A percentile compares a stretch with the other conserved stretches of the same genome.
These are phyloP conservation scores for Phytophthora citricola DNA, from an alignment of 352 stramenopile species.

Conservation along the genomic window DNA sequence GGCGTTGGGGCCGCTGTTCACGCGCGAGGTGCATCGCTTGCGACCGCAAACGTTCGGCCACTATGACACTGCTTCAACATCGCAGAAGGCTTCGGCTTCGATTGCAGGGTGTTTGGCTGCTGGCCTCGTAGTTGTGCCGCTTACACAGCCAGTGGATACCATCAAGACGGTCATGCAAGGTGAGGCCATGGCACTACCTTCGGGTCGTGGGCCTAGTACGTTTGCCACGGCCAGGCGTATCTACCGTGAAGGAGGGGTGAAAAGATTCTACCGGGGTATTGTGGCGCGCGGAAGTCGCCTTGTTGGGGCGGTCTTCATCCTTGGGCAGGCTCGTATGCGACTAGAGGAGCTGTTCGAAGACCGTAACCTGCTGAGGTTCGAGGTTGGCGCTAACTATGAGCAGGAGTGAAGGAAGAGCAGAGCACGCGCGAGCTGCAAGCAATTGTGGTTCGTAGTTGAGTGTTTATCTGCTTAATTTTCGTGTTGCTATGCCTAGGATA, in stretches of 20 bases:
- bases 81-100: constrained; percentile 69
- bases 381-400: constrained; percentile 18
- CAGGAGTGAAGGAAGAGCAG: constrained; percentile 22
- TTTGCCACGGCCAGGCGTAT: constrained; percentile 52
- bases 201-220: constrained; percentile 39
- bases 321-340: constrained; percentile 70
- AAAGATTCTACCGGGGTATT: constrained; percentile 73
- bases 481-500: constrained; percentile 41
- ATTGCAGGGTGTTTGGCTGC: constrained; percentile 66
- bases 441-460: constrained; percentile 25
- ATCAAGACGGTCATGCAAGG: constrained; percentile 90
- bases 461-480: constrained; percentile 13
- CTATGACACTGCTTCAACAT: constrained; percentile 50
- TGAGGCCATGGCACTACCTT: constrained; percentile 57
- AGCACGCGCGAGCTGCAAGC: constrained; percentile 7
- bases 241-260: constrained; percentile 51
- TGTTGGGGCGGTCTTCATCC: constrained; percentile 82
- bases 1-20: constrained; percentile 72
- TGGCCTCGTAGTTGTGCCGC: constrained; percentile 73
- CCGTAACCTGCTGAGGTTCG: constrained; percentile 48
- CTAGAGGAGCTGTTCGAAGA: constrained; percentile 77
- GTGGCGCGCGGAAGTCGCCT: constrained; percentile 73
- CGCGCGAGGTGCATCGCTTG: constrained; percentile 59
- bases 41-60: constrained; percentile 63
- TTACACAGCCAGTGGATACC: constrained; percentile 81